phyloP scores from a whole-genome alignment of 2,329 filamentous ascomycete genomes.

The Helotiales sp. region DNA sequence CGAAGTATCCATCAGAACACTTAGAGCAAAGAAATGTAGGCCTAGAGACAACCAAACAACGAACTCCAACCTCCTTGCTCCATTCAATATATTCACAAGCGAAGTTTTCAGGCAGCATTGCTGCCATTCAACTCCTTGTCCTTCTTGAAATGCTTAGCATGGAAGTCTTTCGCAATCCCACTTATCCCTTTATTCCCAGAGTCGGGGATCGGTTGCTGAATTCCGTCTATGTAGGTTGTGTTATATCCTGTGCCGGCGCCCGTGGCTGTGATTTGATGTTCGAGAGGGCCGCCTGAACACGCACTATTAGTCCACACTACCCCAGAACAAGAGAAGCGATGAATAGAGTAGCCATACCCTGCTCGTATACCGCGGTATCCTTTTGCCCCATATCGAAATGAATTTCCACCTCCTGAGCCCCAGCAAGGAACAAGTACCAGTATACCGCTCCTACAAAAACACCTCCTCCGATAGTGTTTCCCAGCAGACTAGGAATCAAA shows the following conservation, averaged over 20 bases:
- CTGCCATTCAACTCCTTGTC: slow-evolving; percentile 5
- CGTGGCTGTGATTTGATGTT: slow-evolving; percentile 14
- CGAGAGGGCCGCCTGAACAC: slow-evolving; percentile 12
- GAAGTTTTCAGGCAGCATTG: neutral
- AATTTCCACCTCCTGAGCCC: slow-evolving; percentile 30
- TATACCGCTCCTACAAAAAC: slow-evolving; percentile 52
- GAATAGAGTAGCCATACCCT: slow-evolving; percentile 4
- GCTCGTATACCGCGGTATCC: slow-evolving; percentile 24
- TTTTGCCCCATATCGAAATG: slow-evolving; percentile 25
- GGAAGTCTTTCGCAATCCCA: slow-evolving; percentile 24
- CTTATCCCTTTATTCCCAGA: slow-evolving; percentile 20
- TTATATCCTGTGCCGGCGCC: slow-evolving; percentile 21
- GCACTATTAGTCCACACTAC: neutral
- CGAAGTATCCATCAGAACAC: no score
- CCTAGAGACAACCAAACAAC: no score
- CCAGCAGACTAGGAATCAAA: slow-evolving; percentile 52
- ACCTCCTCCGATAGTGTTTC: slow-evolving; percentile 54
- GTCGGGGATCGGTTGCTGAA: slow-evolving; percentile 12
- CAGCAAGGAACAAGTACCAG: slow-evolving; percentile 46
- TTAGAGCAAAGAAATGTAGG: no score
- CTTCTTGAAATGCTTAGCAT: slow-evolving; percentile 17
- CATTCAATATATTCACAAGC: neutral
- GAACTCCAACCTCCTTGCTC: neutral
- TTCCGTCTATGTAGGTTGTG: neutral
- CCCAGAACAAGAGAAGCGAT: neutral